Evolutionary conservation across 768 basidiomycete genomes (phyloP).

Genomic region (Russula lepida): DNA sequence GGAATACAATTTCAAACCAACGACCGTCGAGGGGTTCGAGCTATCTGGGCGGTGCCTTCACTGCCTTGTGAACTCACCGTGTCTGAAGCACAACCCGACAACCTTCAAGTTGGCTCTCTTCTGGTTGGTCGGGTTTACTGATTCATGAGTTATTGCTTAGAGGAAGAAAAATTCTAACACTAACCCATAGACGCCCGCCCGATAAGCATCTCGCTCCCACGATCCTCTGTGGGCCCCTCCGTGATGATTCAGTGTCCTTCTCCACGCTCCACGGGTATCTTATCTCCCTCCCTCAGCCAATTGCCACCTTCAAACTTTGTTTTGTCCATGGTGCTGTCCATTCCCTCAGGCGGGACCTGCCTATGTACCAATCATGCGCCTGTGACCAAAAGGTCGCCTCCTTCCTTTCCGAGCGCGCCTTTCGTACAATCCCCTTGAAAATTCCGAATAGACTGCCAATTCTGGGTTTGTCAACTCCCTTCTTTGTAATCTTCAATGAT

Average conservation of each 20-base stretch:
- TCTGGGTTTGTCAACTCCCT: too few relatives aligned
- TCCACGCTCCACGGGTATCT: constrained; percentile 1
- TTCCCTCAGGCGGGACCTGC: too few relatives aligned
- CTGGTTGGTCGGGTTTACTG: background rate
- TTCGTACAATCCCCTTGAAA: background rate
- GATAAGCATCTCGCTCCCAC: background rate
- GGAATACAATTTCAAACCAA: constrained; percentile 10
- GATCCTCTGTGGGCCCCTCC: too few relatives aligned
- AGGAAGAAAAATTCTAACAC: background rate
- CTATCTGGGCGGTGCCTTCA: constrained; percentile 16
- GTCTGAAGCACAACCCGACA: background rate
- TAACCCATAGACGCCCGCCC: background rate
- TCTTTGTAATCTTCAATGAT: too few relatives aligned
- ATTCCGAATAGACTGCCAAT: constrained; percentile 8
- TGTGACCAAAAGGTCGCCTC: too few relatives aligned
- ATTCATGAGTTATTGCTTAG: constrained; percentile 11
- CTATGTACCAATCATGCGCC: too few relatives aligned
- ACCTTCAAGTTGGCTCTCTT: background rate
- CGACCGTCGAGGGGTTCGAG: constrained; percentile 12
- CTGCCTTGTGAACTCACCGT: constrained; percentile 19
- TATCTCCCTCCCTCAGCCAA: background rate
- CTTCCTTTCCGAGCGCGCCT: background rate
- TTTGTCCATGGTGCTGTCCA: background rate
- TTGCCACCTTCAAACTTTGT: background rate
- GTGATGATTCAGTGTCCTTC: too few relatives aligned